Evolutionary conservation across 768 basidiomycete species (phyloP).

Genomic region (Hypholoma fasciculare): DNA sequence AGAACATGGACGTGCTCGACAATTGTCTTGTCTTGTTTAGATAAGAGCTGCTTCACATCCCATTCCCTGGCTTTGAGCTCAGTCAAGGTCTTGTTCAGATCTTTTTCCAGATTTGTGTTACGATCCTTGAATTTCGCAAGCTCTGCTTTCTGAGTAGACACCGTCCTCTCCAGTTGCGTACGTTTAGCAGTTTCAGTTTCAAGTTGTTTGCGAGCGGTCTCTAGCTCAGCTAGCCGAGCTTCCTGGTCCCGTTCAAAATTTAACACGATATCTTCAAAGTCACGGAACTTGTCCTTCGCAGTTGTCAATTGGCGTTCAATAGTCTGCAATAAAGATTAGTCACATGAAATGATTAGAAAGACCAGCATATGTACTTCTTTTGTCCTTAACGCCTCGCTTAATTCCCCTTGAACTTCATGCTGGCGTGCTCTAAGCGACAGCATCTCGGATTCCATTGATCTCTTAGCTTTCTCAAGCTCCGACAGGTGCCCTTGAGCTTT

Average conservation of each 20-base stretch:
- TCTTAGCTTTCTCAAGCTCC: conserved; percentile 69
- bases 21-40: conserved; percentile 94
- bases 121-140: conserved; percentile 66
- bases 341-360: neutral
- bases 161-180: conserved; percentile 69
- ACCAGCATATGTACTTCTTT: conserved; percentile 66
- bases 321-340: conserved; percentile 39
- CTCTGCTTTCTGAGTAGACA: conserved; percentile 68
- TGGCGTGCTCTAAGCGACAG: conserved; percentile 68
- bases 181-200: conserved; percentile 74
- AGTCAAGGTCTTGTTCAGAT: conserved; percentile 76
- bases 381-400: conserved; percentile 57
- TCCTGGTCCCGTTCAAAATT: conserved; percentile 83
- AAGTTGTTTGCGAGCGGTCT: conserved; percentile 69
- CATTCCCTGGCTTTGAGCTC: conserved; percentile 83
- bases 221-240: conserved; percentile 70
- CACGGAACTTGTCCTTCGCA: conserved; percentile 75
- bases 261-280: conserved; percentile 86
- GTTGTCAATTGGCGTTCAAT: conserved; percentile 76
- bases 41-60: conserved; percentile 84
- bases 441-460: conserved; percentile 70
- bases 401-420: conserved; percentile 61
- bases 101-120: conserved; percentile 71
- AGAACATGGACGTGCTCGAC: conserved; percentile 97
- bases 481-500: conserved; percentile 48